Evolutionary conservation across 495 filamentous ascomycete genomes (phyloP).

Genomic region (Neurospora africana): DNA sequence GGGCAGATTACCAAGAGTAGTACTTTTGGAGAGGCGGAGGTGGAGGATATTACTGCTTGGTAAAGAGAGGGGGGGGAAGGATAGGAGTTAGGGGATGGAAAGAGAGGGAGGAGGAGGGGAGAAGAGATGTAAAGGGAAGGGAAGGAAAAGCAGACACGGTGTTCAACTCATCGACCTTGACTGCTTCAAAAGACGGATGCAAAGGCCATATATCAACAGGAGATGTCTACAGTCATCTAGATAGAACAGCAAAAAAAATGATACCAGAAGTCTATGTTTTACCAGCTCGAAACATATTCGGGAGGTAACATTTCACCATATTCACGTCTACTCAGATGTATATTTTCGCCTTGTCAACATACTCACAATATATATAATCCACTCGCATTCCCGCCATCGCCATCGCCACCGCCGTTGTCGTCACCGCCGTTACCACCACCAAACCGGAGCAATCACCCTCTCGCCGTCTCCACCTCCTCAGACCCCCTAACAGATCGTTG

Average conservation of each 20-base stretch:
- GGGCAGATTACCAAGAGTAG: conserved; percentile 61
- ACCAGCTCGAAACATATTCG: too few species aligned
- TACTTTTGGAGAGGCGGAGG: conserved; percentile 89
- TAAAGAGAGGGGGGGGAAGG: conserved; percentile 26
- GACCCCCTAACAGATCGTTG: too few species aligned
- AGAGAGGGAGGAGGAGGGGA: not conserved
- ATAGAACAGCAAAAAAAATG: not conserved
- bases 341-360: not conserved
- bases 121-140: not conserved
- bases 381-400: too few species aligned
- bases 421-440: too few species aligned
- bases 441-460: too few species aligned
- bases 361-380: too few species aligned
- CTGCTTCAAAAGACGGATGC: not conserved
- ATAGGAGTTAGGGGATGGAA: not conserved
- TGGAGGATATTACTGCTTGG: conserved; percentile 96
- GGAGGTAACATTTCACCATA: too few species aligned
- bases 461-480: too few species aligned
- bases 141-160: not conserved
- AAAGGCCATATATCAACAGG: not conserved
- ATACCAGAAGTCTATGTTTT: not conserved
- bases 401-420: too few species aligned
- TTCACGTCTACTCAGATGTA: too few species aligned
- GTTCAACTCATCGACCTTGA: not conserved
- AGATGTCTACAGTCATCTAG: not conserved